Base-by-base conservation (phyloP, 108 stramenopile species). In the Skeletonema potamos region DNA sequence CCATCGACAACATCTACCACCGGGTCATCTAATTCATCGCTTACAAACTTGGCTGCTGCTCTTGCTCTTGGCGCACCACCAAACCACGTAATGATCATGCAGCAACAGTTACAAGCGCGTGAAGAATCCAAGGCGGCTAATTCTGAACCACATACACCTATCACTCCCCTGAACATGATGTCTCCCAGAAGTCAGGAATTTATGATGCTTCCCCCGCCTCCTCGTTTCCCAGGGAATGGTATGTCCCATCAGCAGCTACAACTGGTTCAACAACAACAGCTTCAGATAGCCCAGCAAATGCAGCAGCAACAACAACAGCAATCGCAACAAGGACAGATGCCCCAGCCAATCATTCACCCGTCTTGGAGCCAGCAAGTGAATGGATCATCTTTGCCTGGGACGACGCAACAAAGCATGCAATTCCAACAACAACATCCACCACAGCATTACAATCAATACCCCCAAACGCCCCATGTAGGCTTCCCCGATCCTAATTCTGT, bases 161-260 rank as follows among this genome's bases (percentile, higher is more conserved):
- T 93, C n/a, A 89, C 89, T 27, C 89, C 92, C 18, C 74, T 90
- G 6, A 76, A 79, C 18, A 80, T 87, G 79, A 73, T 90, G 72
- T 68, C 71, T 8, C 63, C 76, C 27, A 20, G 34, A 22, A 83
- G 64, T 2, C 84, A 87, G 15, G 92, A 93, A 81, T 86, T 66
- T 71, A 82, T 93, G 48, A 87, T 90, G 88, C 66, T 93, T 11
- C 92, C 92, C 9, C 88, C 88, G 39, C 83, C 85, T 11, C 68
- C 82, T 28, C 57, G 77, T 72, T 68, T 79, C 58, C 78, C 71
- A 59, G 12, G 30, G 59, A 59, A 68, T 59, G 66, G 44, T 51
- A 39, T 27, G 9, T 51, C 48, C 48, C 48, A 51, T 4, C 18
- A 43, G 54, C 67, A 68, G 20, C 26, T 28, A 57, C 57, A 62